Evolutionary conservation across 139 green algal genomes (phyloP).

Genomic region (Diplosphaera chodatii): DNA sequence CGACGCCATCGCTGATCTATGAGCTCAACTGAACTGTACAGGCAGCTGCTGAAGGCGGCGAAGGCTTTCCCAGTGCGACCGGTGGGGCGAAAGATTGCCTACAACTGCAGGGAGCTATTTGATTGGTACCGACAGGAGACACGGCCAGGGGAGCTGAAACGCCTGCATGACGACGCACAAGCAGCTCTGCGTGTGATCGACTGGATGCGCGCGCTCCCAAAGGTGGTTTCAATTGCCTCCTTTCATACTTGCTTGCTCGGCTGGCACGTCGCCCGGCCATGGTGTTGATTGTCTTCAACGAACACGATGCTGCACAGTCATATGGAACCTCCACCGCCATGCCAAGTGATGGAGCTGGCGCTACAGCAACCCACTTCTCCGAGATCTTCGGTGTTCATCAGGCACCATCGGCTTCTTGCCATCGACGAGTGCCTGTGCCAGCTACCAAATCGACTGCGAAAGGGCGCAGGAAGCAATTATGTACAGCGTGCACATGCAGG

Average conservation of each 20-base stretch:
- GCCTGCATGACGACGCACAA: conserved; percentile 15
- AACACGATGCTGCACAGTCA: too few relatives aligned
- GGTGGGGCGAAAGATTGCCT: conserved; percentile 20
- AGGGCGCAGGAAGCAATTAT: too few relatives aligned
- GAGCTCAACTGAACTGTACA: conserved; percentile 2
- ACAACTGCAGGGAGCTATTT: conserved; percentile 25
- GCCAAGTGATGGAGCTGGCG: too few relatives aligned
- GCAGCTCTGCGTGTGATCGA: conserved; percentile 16
- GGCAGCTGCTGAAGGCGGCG: conserved; percentile 6
- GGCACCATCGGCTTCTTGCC: too few relatives aligned
- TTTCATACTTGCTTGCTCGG: neutral
- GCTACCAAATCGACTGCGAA: too few relatives aligned
- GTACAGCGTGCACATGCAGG: too few relatives aligned
- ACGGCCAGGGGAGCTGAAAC: neutral
- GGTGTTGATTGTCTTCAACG: too few relatives aligned
- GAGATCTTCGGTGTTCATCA: too few relatives aligned
- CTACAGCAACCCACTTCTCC: too few relatives aligned
- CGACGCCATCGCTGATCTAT: neutral
- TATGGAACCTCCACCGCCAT: too few relatives aligned
- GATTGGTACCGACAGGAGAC: conserved; percentile 4
- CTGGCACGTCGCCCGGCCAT: too few relatives aligned
- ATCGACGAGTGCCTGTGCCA: too few relatives aligned
- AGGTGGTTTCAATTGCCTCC: conserved; percentile 7
- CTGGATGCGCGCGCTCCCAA: conserved; percentile 21
- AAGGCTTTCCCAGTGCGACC: conserved; percentile 3